Evolutionary conservation across 495 filamentous ascomycete species (phyloP), one percentile per base, ranked within the genome.

Genomic region (Xylaria telfairii): DNA sequence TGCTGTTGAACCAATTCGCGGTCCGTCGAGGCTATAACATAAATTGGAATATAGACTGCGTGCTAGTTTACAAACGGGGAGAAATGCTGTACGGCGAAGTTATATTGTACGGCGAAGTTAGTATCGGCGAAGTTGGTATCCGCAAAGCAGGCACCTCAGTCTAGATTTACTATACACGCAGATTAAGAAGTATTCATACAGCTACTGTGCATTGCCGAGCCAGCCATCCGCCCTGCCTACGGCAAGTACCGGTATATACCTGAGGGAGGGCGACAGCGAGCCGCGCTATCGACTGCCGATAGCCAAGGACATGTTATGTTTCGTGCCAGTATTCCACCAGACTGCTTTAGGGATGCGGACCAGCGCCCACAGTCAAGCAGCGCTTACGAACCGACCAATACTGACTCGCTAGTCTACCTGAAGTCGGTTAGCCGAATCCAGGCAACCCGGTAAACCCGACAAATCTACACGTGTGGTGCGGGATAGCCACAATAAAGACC

Each of bases 401-500:
- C 53, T 68, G 51, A 68, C 65, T 60, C 65, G 65, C 53, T 46
- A 67, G 53, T 42, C 34, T 13, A 42, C 15, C 34, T 41, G 17
- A 53, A 44, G 12, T n/a, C 65, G 65, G 65, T n/a, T 32, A 21
- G 26, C 51, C 51, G 32, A 57, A 64, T 32, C 42, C 4, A 39
- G 63, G 63, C 46, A 65, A 65, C 26, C 63, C 63, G 63, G 46
- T 9, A 13, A 17, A 39, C 2, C 10, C 19, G 24, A 30, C 17
- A 10, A 62, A 2, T 41, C 21, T 34, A 62, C 21, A 41, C 28
- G 21, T 42, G 34, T 62, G 34, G 4, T 1, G 12, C 17, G 13
- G 51, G 12, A 59, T 24, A 28, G 59, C 37, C 30, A 62, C 21
- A 62, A 26, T 42, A 42, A 62, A 26, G n/a, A 42, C 37, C 37